These are phyloP conservation scores for Helicocarpus griseus DNA, from an alignment of 2,329 filamentous ascomycete species.

Conservation along the genomic window DNA sequence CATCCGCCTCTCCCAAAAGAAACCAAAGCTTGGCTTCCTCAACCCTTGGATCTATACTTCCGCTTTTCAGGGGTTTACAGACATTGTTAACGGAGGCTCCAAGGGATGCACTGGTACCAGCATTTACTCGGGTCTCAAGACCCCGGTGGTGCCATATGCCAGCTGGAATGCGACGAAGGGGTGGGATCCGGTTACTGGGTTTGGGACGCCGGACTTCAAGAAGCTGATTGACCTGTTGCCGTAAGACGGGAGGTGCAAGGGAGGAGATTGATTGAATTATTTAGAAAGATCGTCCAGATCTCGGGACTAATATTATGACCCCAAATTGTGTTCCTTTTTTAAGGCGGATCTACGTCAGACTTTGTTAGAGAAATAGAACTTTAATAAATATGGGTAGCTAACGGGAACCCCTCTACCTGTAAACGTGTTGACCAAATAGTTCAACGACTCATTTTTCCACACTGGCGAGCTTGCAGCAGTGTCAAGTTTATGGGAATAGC, in stretches of 20 bases:
- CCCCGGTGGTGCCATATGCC: slow-evolving; percentile 31
- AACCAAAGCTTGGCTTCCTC: slow-evolving; percentile 47
- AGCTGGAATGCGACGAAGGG: slow-evolving; percentile 43
- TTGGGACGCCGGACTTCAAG: slow-evolving; percentile 25
- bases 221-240: slow-evolving; percentile 9
- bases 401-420: too few species aligned
- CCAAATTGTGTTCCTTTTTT: neutral
- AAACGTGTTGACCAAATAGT: too few species aligned
- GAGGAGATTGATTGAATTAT: neutral
- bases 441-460: too few species aligned
- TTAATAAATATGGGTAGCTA: too few species aligned
- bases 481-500: too few species aligned
- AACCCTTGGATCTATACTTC: slow-evolving; percentile 52
- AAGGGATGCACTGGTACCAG: slow-evolving; percentile 32
- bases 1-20: slow-evolving; percentile 46
- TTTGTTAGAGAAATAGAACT: too few species aligned
- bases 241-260: neutral
- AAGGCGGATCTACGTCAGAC: too few species aligned
- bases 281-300: neutral
- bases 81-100: slow-evolving; percentile 40
- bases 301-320: too few species aligned
- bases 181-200: slow-evolving; percentile 43
- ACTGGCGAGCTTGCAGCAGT: too few species aligned
- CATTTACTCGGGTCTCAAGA: slow-evolving; percentile 18
- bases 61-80: slow-evolving; percentile 33